These are phyloP conservation scores for Starmera stellimalicola DNA, from an alignment of 1,139 yeast species.

Conservation along the genomic window DNA sequence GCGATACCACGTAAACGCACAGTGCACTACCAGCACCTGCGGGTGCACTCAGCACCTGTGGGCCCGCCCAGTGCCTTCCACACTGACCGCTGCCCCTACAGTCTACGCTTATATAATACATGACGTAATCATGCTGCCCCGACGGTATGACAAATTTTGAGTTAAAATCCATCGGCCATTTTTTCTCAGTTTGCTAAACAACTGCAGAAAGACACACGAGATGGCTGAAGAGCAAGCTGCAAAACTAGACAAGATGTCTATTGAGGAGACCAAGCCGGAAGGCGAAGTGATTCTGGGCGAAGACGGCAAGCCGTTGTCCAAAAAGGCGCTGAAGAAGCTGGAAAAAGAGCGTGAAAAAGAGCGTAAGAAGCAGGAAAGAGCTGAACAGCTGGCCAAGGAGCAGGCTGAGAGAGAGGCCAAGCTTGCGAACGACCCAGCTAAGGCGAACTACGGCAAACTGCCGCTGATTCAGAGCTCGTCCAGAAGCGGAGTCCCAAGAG, in stretches of 20 bases:
- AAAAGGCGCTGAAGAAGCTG: conserved; percentile 89
- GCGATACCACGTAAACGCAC: too few relatives aligned
- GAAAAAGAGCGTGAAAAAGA: conserved; percentile 92
- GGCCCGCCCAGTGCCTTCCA: too few relatives aligned
- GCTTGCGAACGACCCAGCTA: conserved; percentile 77
- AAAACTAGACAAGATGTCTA: conserved; percentile 18
- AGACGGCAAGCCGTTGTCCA: conserved; percentile 93
- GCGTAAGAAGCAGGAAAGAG: conserved; percentile 86
- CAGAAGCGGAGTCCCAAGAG: conserved; percentile 55
- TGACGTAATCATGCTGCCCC: too few relatives aligned
- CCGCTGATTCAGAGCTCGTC: conserved; percentile 72
- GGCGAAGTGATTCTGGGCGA: conserved; percentile 25
- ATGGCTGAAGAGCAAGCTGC: conserved; percentile 29
- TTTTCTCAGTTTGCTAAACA: not conserved
- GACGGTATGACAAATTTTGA: too few relatives aligned
- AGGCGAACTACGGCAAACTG: conserved; percentile 78
- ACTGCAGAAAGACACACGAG: conserved; percentile 1
- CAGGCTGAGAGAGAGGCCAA: conserved; percentile 75
- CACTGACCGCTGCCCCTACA: too few relatives aligned
- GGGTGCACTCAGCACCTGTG: too few relatives aligned
- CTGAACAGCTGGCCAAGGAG: conserved; percentile 79
- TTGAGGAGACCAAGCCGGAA: conserved; percentile 10
- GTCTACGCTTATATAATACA: too few relatives aligned
- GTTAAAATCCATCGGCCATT: conserved; percentile 1
- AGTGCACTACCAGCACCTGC: too few relatives aligned